Conservation (phyloP, 371 early-diverging fungal species). For the Mucor lusitanicus region DNA sequence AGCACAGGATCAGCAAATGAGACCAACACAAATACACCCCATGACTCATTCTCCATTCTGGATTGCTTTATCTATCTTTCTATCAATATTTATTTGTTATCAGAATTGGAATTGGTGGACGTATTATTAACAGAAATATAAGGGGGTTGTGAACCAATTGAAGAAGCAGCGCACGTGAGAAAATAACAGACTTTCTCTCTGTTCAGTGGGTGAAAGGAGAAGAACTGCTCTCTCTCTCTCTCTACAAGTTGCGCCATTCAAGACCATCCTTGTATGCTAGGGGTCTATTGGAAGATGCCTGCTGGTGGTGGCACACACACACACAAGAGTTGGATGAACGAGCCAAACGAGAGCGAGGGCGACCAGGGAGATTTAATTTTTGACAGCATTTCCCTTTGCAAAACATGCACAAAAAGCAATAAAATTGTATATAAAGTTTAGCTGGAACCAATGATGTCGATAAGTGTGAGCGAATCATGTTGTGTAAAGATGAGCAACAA, state of each 20-base stretch:
- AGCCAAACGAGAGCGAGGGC: neutral
- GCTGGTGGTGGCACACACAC: too few relatives aligned
- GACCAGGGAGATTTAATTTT: neutral
- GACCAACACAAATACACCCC: conserved; percentile 1
- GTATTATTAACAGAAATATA: neutral
- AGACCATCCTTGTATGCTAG: neutral
- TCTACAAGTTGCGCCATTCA: neutral
- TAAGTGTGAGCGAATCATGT: neutral
- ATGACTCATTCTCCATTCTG: neutral
- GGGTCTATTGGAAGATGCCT: neutral
- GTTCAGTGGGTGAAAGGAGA: neutral
- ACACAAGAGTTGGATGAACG: too few relatives aligned
- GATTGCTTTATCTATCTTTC: neutral
- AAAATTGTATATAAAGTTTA: neutral
- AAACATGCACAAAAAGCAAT: neutral
- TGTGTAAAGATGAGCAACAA: conserved; percentile 4
- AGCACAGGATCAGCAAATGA: neutral
- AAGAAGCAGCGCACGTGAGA: neutral
- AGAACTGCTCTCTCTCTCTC: too few relatives aligned
- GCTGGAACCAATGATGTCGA: neutral
- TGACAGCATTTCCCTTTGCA: neutral
- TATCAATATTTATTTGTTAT: conserved; percentile 16
- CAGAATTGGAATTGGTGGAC: conserved; percentile 7
- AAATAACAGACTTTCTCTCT: neutral
- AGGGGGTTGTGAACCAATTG: neutral